Evolutionary conservation across 441 rosid species (phyloP), one percentile per base, ranked within the genome.

Genomic region (Adansonia madagascariensis): DNA sequence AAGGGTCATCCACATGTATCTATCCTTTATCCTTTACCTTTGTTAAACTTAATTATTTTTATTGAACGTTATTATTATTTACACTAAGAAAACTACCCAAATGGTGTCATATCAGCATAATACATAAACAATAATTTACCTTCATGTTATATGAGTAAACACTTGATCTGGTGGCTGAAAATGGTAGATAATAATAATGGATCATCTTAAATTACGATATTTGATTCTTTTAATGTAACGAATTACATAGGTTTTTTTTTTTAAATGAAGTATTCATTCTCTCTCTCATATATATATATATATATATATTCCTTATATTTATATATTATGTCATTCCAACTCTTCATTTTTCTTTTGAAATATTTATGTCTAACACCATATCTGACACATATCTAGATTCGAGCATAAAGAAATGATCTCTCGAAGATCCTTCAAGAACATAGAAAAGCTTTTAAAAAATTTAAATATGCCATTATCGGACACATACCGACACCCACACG

Each of bases 101-200:
- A 22, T 46, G 5, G 46, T 49, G 18, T 9, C 53, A 52, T 14
- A 53, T 24, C 59, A 63, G 12, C 49, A 44, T 24, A 27, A 63
- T 35, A 17, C 41, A 66, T 46, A 71, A 74, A 50, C 46, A 63
- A 14, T 22, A 6, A 62, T 64, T 15, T 27, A 10, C 39, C 52
- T 35, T 35, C 41, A 35, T 61, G 70, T 44, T 68, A 68, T 27
- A 74, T 53, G 20, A 31, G 44, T 69, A 52, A 66, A 70, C 47
- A 67, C 46, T 11, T 64, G 57, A 47, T 70, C 35, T 56, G 60
- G 60, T 43, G 57, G 15, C 71, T 20, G 62, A 66, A 55, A 31
- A 46, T 59, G 67, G 18, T 47, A 39, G 62, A 64, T 61, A 3
- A 64, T 17, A 8, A 63, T 44, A 49, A 24, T 52, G 44, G 64